Base-by-base conservation (phyloP, 2,329 filamentous ascomycete species). In the Aspergillus sp. region DNA sequence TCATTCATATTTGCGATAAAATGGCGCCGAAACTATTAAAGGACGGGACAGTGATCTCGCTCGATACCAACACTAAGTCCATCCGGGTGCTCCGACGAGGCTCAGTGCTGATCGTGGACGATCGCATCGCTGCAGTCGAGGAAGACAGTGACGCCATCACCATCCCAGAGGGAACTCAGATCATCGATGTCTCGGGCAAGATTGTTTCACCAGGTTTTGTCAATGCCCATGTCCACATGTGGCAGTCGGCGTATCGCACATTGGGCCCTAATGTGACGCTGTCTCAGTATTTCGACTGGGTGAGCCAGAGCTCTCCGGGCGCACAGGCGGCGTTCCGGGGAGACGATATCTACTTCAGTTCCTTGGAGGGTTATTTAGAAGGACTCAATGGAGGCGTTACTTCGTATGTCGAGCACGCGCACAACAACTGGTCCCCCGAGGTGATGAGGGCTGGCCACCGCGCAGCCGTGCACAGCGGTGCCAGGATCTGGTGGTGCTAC, bases 161-260 rank as follows among this genome's bases (percentile, higher is more conserved):
- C n/a, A 15, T 15, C 5, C 30, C 52, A 7, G 13, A 33, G 2
- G 44, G 33, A 4, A 24, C 34, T 4, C 44, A 54, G 5, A 30
- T 48, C 5, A 27, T 54, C 15, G 44, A 54, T n/a, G 52, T 54
- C 9, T 6, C 34, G 1, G 48, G 47, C n/a, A 57, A 57, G 24
- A 58, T 58, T 12, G 46, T 58, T 2, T 46, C 77, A 0, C 80
- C 82, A 0, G 83, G 83, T 8, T 84, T 86, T 67, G 73, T 86
- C 57, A 80, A 85, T 67, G 85, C 82, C 0, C 83, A 86, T 61
- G 78, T 79, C 1, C 81, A 84, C 59, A 75, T 78, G 0, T 84
- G 83, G 83, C 81, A 85, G 64, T 84, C 83, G 0, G 80, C 75
- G 9, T 78, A 79, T 63, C 83, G 82, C 63, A 84, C 82, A 0